Base-by-base conservation (phyloP, 129 eudicot genomes). In the Arctium minus region DNA sequence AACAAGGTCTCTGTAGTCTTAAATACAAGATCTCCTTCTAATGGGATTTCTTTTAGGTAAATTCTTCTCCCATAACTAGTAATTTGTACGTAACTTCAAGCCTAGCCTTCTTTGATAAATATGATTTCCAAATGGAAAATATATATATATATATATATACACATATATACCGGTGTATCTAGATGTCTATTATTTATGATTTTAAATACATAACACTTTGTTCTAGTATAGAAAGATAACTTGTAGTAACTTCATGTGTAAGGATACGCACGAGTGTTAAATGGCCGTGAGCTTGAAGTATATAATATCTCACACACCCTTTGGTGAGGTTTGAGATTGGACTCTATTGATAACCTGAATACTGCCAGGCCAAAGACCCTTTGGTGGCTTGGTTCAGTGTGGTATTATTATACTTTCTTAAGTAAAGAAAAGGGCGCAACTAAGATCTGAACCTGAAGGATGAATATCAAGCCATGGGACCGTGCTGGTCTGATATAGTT, bases 1-100 rank as follows among this genome's bases (percentile, higher is more conserved):
- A 82, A 84, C 79, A 82, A 50, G 72, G 31, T 68, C 44, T 50
- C 48, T 29, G n/a, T n/a, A 77, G 53, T 32, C 11, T 40, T 56
- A 33, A 40, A 33, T 71, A 79, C 73, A 84, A 73, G 77, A 82
- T 71, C 68, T 70, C 73, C 17, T 72, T 48, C 77, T 22, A 75
- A 67, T 22, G 71, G 3, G 76, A 30, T 75, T 75, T 75, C 76
- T 68, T 82, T 10, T 65, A 65, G 83, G 75, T 73, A 79, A 65
- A 79, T 38, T 65, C 33, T 72, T 72, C 78, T 78, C 68, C 79
- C 35, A 31, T 39, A 39, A 72, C 8, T 60, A 72, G 83, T 44
- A 65, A 79, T 65, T 6, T 73, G 80, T 67, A 78, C 40, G 18
- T 44, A 9, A 62, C 68, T 78, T 12, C 17, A 50, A 11, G 18